Base-by-base conservation (phyloP, 2,329 filamentous ascomycete genomes). In the Cordyceps cicadae region DNA sequence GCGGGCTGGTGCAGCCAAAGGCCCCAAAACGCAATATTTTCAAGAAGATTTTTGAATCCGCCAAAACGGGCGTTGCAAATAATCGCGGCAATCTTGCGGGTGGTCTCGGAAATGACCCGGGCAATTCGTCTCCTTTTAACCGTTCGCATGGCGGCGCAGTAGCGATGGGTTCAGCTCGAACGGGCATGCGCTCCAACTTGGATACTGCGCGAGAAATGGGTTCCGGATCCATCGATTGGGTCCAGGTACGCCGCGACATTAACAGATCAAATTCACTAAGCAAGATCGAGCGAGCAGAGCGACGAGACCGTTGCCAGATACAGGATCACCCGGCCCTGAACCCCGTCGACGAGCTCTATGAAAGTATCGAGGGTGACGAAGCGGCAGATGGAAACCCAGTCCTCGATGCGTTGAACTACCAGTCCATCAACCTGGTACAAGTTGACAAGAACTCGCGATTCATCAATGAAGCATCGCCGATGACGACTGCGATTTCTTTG, bases 391-490 rank as follows among this genome's bases (percentile, higher is more conserved):
- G 92, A 1, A 81, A 88, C 64, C 88, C 92, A 0, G 87, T 99
- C n/a, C 78, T 79, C 11, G 87, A 95, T 55, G 87, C 92, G 2
- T 89, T 87, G 15, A 89, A 97, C 72, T 97, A 94, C 70, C 83
- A 85, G 53, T 78, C 81, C 8, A 86, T 92, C 54, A 96, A 93
- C 71, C 79, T 97, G 49, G 85, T 81, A 61, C 84, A 96, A 62
- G 94, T 99, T 1, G 94, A 99, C 77, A 99, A 99, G 75, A 96
- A 92, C 70, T 89, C 92, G 5, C 87, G 94, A 1, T 99, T 97
- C 72, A 83, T 97, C 64, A 89, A 85, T 69, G 91, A 84, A 66
- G 79, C 96, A 17, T 92, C 93, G 0, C 86, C 90, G 0, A 88
- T 87, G 75, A 91, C 89, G 0, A 96, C 89, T 17, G 86, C 93